Evolutionary conservation across 2,329 filamentous ascomycete genomes (phyloP).

Genomic region (Trichoderma harzianum): DNA sequence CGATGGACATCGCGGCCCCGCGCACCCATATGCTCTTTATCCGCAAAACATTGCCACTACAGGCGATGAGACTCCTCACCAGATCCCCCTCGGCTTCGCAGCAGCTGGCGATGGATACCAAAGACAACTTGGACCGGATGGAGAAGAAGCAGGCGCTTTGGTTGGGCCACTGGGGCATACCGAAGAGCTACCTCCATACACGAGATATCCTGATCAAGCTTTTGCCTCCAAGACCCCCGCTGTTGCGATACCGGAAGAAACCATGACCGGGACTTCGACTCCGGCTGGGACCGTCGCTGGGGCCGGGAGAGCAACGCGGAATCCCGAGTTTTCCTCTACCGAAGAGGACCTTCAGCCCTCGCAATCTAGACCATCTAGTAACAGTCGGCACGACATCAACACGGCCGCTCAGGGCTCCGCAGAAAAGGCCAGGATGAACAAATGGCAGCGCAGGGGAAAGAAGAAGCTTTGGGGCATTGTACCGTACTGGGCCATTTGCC

Average conservation of each 20-base stretch:
- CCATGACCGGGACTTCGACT: conserved; percentile 1
- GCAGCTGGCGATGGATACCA: conserved; percentile 65
- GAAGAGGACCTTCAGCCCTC: conserved; percentile 51
- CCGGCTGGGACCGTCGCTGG: conserved; percentile 42
- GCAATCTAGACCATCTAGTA: conserved; percentile 49
- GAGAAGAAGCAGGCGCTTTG: conserved; percentile 82
- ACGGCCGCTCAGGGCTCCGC: conserved; percentile 42
- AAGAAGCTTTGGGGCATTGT: conserved; percentile 57
- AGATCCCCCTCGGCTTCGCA: conserved; percentile 71
- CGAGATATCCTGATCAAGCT: conserved; percentile 76
- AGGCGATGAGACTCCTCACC: conserved; percentile 46
- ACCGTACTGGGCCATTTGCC: conserved; percentile 58
- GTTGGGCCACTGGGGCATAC: conserved; percentile 85
- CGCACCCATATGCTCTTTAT: conserved; percentile 85
- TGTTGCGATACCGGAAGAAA: conserved; percentile 22
- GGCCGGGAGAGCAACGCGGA: conserved; percentile 59
- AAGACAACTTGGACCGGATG: conserved; percentile 70
- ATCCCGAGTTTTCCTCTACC: conserved; percentile 60
- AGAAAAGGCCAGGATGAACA: conserved; percentile 47
- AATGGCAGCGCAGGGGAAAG: conserved; percentile 53
- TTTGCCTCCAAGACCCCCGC: conserved; percentile 52
- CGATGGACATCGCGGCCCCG: conserved; percentile 48
- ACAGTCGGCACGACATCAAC: conserved; percentile 54
- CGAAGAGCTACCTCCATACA: conserved; percentile 89
- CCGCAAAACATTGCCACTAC: conserved; percentile 66